phyloP scores from a whole-genome alignment of 169 alveolate species.

The Fabrea salina region DNA sequence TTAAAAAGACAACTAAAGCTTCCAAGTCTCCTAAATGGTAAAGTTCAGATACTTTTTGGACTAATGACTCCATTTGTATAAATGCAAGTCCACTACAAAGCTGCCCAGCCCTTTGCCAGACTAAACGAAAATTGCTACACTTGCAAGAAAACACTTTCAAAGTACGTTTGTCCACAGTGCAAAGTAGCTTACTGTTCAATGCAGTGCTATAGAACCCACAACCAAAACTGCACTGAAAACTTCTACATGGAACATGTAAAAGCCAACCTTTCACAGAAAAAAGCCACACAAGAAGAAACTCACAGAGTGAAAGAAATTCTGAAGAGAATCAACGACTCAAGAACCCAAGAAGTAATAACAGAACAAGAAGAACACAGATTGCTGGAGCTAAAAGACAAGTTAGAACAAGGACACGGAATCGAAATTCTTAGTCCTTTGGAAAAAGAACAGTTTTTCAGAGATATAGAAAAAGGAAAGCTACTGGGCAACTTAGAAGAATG shows the following conservation, averaged over 20 bases:
- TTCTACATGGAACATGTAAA: slow-evolving; percentile 49
- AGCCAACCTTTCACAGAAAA: slow-evolving; percentile 34
- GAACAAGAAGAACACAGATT: neutral
- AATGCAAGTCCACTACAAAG: too few species aligned
- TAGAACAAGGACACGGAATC: neutral
- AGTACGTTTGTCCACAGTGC: slow-evolving; percentile 48
- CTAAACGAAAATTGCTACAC: too few species aligned
- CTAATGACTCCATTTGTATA: too few species aligned
- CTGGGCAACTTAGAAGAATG: neutral
- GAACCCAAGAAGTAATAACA: neutral
- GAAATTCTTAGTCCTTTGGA: neutral
- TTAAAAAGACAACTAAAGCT: too few species aligned
- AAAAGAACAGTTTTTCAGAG: neutral
- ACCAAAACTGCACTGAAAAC: slow-evolving; percentile 48
- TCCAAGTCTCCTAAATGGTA: too few species aligned
- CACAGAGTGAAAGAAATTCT: neutral
- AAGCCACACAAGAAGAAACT: slow-evolving; percentile 7
- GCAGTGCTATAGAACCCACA: slow-evolving; percentile 47
- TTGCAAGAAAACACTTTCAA: slow-evolving; percentile 36
- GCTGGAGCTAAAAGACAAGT: neutral
- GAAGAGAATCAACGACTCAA: neutral
- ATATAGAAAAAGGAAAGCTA: neutral
- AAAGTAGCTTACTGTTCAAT: slow-evolving; percentile 41
- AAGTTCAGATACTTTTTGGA: too few species aligned
- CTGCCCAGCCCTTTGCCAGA: too few species aligned